Percentiles rank a stretch among this genome's conserved stretches.
phyloP scores from a whole-genome alignment of 495 filamentous ascomycete species.

The Penicillium simplicissimum region DNA sequence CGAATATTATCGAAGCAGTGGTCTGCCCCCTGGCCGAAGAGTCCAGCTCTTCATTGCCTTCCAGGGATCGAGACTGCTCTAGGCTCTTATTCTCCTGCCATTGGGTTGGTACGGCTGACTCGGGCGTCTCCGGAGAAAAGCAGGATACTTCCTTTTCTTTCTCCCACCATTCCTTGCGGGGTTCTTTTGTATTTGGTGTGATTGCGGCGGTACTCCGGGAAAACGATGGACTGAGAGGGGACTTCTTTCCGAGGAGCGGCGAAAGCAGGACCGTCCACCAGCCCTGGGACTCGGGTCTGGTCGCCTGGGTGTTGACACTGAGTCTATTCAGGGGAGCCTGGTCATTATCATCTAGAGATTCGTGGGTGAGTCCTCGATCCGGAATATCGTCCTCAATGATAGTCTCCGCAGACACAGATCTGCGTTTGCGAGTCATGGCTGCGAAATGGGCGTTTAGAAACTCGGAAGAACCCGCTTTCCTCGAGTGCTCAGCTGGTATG shows the following conservation, averaged over 20 bases:
- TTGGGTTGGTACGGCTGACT: slow-evolving; percentile 21
- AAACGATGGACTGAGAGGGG: slow-evolving; percentile 31
- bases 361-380: slow-evolving; percentile 16
- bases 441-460: slow-evolving; percentile 35
- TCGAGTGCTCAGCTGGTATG: slow-evolving; percentile 50
- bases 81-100: slow-evolving; percentile 28
- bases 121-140: slow-evolving; percentile 33
- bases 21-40: slow-evolving; percentile 14
- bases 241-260: slow-evolving; percentile 59
- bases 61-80: slow-evolving; percentile 18
- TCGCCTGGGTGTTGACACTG: slow-evolving; percentile 47
- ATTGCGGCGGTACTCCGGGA: slow-evolving; percentile 35
- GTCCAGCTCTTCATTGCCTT: not conserved
- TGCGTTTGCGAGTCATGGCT: slow-evolving; percentile 30
- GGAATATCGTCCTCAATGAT: slow-evolving; percentile 58
- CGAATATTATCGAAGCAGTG: slow-evolving; percentile 31
- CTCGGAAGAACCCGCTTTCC: slow-evolving; percentile 34
- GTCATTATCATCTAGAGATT: slow-evolving; percentile 17
- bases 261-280: slow-evolving; percentile 91
- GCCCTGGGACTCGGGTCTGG: slow-evolving; percentile 64
- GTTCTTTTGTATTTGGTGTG: slow-evolving; percentile 29
- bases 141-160: slow-evolving; percentile 26
- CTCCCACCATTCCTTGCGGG: slow-evolving; percentile 40
- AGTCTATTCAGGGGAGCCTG: slow-evolving; percentile 30
- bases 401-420: slow-evolving; percentile 50